Evolutionary conservation across 441 rosid genomes (phyloP), one percentile per base, ranked within the genome.

Genomic region (Syzygium syzygioides): DNA sequence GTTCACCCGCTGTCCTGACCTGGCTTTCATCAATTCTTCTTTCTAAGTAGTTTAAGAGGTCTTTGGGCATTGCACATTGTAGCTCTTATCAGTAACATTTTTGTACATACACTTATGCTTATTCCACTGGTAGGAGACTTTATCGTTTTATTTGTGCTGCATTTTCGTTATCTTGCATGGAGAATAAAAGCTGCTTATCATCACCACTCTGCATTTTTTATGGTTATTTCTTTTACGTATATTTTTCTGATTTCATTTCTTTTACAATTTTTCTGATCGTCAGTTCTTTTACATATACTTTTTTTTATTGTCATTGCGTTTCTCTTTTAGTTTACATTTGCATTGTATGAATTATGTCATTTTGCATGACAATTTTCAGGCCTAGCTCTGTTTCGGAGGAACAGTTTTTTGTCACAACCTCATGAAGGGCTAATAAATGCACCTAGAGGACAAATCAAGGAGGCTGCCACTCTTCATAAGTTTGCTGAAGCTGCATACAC

Each of bases 401-500:
- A 92, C 84, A 90, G 89, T 86, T 92, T 93, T 86, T 85, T 93
- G 89, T 86, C 92, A 85, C 86, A 91, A 85, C 86, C 90, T 89
- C 89, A 91, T 85, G 97, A 93, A 87, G 93, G 91, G 87, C 92
- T 88, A 86, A 87, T 54, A 79, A 95, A 93, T 91, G 99, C 98
- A 86, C 96, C 99, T 55, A 87, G 91, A 85, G 93, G 93, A 88
- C 92, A 87, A 88, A 94, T 97, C 60, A 92, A 93, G 89, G 97
- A 92, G 88, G 99, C 99, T 71, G 92, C 94, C 89, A 59, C 89
- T 88, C 92, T 97, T 89, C 98, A 96, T 91, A 93, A 92, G 90
- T 97, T 95, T 93, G 98, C 99, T 90, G 99, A 96, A 93, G 99
- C 98, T 89, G 98, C 99, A 34, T 97, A 97, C 90, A 96, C 99